Evolutionary conservation across 495 filamentous ascomycete genomes (phyloP), one percentile per base, ranked within the genome.

Genomic region (Lindgomyces ingoldianus): DNA sequence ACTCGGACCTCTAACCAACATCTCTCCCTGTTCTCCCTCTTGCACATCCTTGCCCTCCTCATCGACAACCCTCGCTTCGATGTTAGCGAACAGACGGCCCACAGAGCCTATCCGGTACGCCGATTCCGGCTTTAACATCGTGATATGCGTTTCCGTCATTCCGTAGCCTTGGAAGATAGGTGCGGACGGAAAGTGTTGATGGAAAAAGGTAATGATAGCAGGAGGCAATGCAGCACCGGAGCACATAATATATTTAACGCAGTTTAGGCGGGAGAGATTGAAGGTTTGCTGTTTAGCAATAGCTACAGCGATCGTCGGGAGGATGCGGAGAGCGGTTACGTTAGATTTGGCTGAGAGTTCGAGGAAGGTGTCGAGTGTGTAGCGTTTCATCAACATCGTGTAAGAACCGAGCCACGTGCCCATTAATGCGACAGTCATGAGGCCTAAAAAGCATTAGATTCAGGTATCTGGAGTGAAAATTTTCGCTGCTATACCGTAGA

Each of bases 101-200:
- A 61, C 57, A 4, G 33, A 24, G 8, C 57, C 57, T 30, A 42
- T 47, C 9, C 27, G 22, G n/a, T 61, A 25, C 11, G 57, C 45
- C 14, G 45, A 41, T 29, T 63, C 60, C 19, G 60, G 9, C 19
- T 50, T 54, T 1, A 56, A 50, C 44, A 48, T 63, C 11, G 60
- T 56, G 22, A 63, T 48, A 16, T 44, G 42, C 4, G 30, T 29
- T 39, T 63, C 60, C 1, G 50, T 63, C 60, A 63, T 63, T 1
- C 60, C 60, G 26, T 63, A 63, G 46, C 50, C 60, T 48, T 63
- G 60, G 21, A 56, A 36, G 60, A 63, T 63, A 10, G 50, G 51
- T 12, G 51, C 60, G n/a, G 19, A 14, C 1, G 49, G 22, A 24
- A 63, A 47, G 27, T 19, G n/a, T 22, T 45, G 16, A 1, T 46